A percentile compares a stretch with the other conserved stretches of the same genome.
Conservation (phyloP, 202 grass and related monocot species). For the Cymbopogon flexuosus region DNA sequence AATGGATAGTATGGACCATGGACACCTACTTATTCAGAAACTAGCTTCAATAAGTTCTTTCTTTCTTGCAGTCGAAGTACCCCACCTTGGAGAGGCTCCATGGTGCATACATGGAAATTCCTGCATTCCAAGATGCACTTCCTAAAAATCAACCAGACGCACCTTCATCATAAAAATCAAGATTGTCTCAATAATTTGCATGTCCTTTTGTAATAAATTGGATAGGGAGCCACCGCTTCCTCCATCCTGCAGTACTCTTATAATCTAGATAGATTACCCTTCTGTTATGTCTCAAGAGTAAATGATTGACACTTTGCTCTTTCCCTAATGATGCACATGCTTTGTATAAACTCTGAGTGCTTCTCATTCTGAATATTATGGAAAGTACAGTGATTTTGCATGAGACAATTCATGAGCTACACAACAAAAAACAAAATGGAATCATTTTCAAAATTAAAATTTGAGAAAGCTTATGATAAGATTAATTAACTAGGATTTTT, state of each 20-base stretch:
- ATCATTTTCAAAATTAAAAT: no score
- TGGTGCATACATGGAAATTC: slow-evolving; percentile 49
- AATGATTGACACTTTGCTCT: background rate
- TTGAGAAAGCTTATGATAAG: no score
- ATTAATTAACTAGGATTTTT: no score
- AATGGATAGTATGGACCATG: background rate
- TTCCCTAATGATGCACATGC: background rate
- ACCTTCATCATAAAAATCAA: slow-evolving; percentile 6
- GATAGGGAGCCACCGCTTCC: background rate
- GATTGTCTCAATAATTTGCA: background rate
- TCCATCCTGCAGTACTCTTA: background rate
- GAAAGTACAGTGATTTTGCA: background rate
- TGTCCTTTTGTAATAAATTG: background rate
- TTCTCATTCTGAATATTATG: background rate
- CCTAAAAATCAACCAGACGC: slow-evolving; percentile 64
- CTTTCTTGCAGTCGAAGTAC: slow-evolving; percentile 50
- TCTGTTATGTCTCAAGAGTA: background rate
- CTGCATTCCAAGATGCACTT: slow-evolving; percentile 54
- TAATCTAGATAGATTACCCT: background rate
- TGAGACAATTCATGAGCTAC: background rate
- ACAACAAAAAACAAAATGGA: background rate
- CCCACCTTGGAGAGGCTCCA: slow-evolving; percentile 53
- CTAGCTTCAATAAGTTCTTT: background rate
- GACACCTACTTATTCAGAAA: background rate
- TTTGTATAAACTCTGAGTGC: background rate